A percentile compares a stretch with the other conserved stretches of the same genome.
These are phyloP conservation scores for Neofusicoccum sp. DNA, from an alignment of 2,329 filamentous ascomycete species.

Conservation along the genomic window DNA sequence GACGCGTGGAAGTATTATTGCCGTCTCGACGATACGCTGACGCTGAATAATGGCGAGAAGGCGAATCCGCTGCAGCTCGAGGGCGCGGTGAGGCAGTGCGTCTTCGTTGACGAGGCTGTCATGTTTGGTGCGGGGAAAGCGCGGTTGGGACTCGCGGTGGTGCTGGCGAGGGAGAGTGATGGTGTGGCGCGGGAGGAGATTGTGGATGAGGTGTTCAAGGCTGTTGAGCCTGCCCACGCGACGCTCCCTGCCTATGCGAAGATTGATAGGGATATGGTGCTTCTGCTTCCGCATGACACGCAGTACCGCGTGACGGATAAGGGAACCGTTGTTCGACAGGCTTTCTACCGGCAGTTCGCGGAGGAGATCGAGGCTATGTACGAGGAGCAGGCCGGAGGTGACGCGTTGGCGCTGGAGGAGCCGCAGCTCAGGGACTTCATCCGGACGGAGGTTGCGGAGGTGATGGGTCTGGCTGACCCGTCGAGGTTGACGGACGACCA, in stretches of 20 bases:
- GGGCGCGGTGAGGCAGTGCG: conserved; percentile 55
- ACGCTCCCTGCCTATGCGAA: conserved; percentile 56
- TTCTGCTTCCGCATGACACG: conserved; percentile 49
- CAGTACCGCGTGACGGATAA: conserved; percentile 59
- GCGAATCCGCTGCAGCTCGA: conserved; percentile 56
- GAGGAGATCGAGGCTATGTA: conserved; percentile 53
- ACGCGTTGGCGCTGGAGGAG: conserved; percentile 30
- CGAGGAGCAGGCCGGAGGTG: conserved; percentile 26
- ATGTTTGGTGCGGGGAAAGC: conserved; percentile 60
- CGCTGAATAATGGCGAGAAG: conserved; percentile 55
- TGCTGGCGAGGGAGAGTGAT: conserved; percentile 51
- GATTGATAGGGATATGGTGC: conserved; percentile 59
- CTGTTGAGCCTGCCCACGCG: conserved; percentile 55
- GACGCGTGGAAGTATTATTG: conserved; percentile 53
- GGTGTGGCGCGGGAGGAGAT: conserved; percentile 49
- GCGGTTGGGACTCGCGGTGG: conserved; percentile 57
- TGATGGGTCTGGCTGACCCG: conserved; percentile 26
- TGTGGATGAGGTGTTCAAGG: conserved; percentile 53
- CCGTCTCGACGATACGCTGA: conserved; percentile 52
- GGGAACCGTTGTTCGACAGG: conserved; percentile 58
- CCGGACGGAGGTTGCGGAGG: conserved; percentile 26
- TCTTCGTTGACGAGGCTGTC: conserved; percentile 58
- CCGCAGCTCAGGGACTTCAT: conserved; percentile 38
- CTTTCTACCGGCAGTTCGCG: conserved; percentile 54
- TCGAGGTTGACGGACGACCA: conserved; percentile 23